Conservation (phyloP, 331 rosid species). For the Rosa hybrid region DNA sequence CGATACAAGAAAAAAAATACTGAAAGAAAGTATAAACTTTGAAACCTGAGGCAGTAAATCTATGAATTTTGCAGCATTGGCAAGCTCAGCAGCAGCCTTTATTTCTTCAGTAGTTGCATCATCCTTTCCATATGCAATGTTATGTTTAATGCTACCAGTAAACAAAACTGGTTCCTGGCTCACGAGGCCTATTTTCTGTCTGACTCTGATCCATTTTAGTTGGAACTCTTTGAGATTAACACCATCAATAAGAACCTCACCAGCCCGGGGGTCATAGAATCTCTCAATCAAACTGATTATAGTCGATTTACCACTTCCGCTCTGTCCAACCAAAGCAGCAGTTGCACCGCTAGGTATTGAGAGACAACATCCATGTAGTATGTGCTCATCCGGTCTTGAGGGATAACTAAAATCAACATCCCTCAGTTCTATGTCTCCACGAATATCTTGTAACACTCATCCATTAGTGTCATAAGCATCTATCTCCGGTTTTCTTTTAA, state of each 20-base stretch:
- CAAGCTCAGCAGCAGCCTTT: constrained; percentile 61
- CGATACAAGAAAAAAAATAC: not conserved
- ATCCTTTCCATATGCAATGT: constrained; percentile 72
- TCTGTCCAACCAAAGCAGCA: constrained; percentile 82
- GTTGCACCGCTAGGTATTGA: constrained; percentile 72
- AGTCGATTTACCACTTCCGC: constrained; percentile 92
- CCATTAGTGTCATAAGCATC: constrained; percentile 62
- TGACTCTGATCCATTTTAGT: constrained; percentile 68
- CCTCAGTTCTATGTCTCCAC: constrained; percentile 67
- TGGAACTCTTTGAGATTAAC: constrained; percentile 61
- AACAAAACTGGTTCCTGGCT: constrained; percentile 77
- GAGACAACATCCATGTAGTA: constrained; percentile 61
- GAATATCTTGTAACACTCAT: constrained; percentile 46
- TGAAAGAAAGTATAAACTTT: not conserved
- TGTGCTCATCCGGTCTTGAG: constrained; percentile 60
- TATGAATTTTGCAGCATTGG: constrained; percentile 74
- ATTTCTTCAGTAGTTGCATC: constrained; percentile 70
- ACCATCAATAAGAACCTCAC: constrained; percentile 73
- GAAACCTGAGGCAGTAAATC: constrained; percentile 71
- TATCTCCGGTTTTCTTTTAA: constrained; percentile 49
- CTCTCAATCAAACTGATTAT: constrained; percentile 82
- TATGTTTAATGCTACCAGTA: constrained; percentile 67
- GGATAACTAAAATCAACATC: constrained; percentile 75
- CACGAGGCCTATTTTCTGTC: constrained; percentile 72
- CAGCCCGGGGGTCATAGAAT: constrained; percentile 83